phyloP scores from a whole-genome alignment of 148 eudicot genomes.

The Nyssa sinensis region DNA sequence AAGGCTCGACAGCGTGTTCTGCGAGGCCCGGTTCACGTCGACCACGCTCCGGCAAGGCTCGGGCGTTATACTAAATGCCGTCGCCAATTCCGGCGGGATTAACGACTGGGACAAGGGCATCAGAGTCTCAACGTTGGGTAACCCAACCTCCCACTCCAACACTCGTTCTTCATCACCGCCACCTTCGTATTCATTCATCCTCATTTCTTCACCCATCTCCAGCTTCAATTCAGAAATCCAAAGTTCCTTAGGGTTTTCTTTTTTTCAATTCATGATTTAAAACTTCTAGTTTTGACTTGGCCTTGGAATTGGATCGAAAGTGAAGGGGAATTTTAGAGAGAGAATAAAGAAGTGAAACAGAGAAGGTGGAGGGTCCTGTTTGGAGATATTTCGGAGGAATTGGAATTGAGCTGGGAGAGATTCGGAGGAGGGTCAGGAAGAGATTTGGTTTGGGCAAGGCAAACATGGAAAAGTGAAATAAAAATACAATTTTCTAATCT shows the following conservation, averaged over 20 bases:
- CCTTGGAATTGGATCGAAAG: too few species aligned
- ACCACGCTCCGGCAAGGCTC: slow-evolving; percentile 36
- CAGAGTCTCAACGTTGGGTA: slow-evolving; percentile 42
- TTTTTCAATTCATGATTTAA: background rate
- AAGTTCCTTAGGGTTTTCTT: background rate
- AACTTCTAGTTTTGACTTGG: too few species aligned
- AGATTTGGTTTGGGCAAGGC: too few species aligned
- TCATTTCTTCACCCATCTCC: slow-evolving; percentile 36
- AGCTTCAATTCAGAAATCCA: slow-evolving; percentile 6
- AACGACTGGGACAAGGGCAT: slow-evolving; percentile 50
- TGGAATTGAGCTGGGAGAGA: too few species aligned
- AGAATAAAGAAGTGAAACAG: too few species aligned
- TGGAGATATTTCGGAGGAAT: too few species aligned
- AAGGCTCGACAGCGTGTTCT: slow-evolving; percentile 37
- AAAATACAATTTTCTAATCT: too few species aligned
- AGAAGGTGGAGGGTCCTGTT: too few species aligned
- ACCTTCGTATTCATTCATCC: slow-evolving; percentile 27
- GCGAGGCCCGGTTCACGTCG: slow-evolving; percentile 59
- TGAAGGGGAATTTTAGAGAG: too few species aligned
- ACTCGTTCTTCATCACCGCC: slow-evolving; percentile 33
- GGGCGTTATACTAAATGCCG: slow-evolving; percentile 54
- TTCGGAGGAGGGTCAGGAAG: too few species aligned
- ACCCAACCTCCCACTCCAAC: slow-evolving; percentile 53
- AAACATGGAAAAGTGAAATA: too few species aligned
- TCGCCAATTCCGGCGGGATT: slow-evolving; percentile 51